Percentiles rank a stretch among this genome's conserved stretches.
Evolutionary conservation across 805 yeast species (phyloP).

Genomic region (Barnettozyma californica): DNA sequence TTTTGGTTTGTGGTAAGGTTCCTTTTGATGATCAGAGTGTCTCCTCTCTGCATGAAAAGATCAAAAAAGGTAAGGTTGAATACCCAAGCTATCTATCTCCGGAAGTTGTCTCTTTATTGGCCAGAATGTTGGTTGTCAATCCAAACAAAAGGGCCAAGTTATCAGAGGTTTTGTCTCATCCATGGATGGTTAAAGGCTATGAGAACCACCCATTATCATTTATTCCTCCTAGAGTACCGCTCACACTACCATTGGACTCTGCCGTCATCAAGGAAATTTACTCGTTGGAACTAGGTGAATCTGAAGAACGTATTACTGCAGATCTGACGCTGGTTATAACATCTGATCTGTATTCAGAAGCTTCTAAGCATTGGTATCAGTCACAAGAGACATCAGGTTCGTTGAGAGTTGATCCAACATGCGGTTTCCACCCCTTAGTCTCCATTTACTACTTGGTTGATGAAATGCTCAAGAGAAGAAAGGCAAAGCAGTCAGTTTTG

Average conservation of each 20-base stretch:
- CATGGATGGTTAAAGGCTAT: slow-evolving; percentile 92
- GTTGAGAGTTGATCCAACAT: slow-evolving; percentile 50
- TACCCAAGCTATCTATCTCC: slow-evolving; percentile 79
- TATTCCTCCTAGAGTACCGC: slow-evolving; percentile 74
- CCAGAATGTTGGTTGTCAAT: slow-evolving; percentile 89
- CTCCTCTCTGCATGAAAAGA: slow-evolving; percentile 86
- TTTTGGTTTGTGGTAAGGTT: slow-evolving; percentile 93
- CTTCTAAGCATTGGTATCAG: slow-evolving; percentile 55
- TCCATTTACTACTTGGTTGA: slow-evolving; percentile 83
- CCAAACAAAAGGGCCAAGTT: slow-evolving; percentile 76
- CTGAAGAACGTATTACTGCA: slow-evolving; percentile 47
- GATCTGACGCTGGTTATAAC: slow-evolving; percentile 54
- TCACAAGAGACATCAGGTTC: slow-evolving; percentile 7
- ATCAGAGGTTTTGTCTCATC: slow-evolving; percentile 76
- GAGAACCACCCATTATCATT: slow-evolving; percentile 67
- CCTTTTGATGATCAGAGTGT: slow-evolving; percentile 97
- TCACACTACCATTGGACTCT: slow-evolving; percentile 61
- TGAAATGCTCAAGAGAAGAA: slow-evolving; percentile 73
- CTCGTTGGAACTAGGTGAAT: slow-evolving; percentile 70
- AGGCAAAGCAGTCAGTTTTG: slow-evolving; percentile 44
- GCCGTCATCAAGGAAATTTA: slow-evolving; percentile 71
- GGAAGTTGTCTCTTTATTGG: slow-evolving; percentile 74
- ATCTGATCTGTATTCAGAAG: slow-evolving; percentile 60
- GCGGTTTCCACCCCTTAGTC: slow-evolving; percentile 81
- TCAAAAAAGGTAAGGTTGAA: slow-evolving; percentile 86